Conservation (phyloP, 306 rosid genomes). For the Vigna nakashimae region DNA sequence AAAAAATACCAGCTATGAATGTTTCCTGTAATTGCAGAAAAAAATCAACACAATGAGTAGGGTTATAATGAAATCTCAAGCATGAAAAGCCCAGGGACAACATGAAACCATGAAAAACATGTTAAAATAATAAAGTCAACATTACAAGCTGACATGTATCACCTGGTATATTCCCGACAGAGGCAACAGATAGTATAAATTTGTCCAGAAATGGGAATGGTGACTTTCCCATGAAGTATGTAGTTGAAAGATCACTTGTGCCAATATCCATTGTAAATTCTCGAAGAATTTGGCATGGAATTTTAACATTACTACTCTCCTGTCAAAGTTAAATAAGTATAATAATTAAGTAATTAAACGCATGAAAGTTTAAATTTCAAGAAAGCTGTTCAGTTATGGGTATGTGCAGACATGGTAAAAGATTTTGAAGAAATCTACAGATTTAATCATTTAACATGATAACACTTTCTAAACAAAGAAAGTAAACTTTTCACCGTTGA, state of each 20-base stretch:
- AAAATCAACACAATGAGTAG: conserved; percentile 33
- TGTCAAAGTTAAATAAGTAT: conserved; percentile 47
- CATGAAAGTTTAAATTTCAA: conserved; percentile 22
- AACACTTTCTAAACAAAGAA: conserved; percentile 1
- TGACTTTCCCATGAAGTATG: conserved; percentile 79
- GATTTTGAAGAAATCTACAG: conserved; percentile 7
- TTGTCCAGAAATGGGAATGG: conserved; percentile 81
- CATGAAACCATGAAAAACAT: not conserved
- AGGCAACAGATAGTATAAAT: conserved; percentile 71
- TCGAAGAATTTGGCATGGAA: conserved; percentile 42
- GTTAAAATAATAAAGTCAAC: conserved; percentile 30
- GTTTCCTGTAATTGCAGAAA: conserved; percentile 65
- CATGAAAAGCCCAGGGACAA: conserved; percentile 12
- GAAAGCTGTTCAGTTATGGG: conserved; percentile 12
- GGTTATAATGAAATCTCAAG: conserved; percentile 23
- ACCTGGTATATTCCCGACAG: conserved; percentile 82
- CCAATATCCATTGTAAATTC: conserved; percentile 51
- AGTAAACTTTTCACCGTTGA: conserved; percentile 2
- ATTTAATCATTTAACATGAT: not conserved
- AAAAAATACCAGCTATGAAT: conserved; percentile 89
- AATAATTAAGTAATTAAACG: conserved; percentile 5
- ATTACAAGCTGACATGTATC: conserved; percentile 28
- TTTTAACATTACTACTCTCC: conserved; percentile 60
- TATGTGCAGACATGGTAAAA: not conserved
- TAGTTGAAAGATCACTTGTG: conserved; percentile 58